These are phyloP conservation scores for Metschnikowia lochheadii DNA, from an alignment of 805 yeast species.

Conservation along the genomic window DNA sequence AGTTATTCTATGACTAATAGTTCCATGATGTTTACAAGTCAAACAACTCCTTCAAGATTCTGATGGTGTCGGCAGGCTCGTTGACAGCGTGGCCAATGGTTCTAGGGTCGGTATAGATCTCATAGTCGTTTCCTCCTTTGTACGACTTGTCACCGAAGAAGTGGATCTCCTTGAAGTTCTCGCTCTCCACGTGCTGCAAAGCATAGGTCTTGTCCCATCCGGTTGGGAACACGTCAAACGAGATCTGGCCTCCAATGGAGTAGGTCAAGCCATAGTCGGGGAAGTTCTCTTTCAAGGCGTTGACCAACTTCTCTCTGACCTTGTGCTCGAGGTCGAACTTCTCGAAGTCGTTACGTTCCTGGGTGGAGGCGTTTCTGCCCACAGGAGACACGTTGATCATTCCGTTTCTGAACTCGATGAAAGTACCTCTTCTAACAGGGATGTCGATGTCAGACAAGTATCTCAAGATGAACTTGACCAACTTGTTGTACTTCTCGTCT, in stretches of 20 bases:
- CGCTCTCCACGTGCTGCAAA: slow-evolving; percentile 83
- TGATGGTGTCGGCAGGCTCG: slow-evolving; percentile 84
- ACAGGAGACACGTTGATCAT: slow-evolving; percentile 98
- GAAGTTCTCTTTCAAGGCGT: slow-evolving; percentile 78
- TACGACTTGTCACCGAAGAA: slow-evolving; percentile 98
- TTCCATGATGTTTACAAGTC: slow-evolving; percentile 31
- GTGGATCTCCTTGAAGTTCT: slow-evolving; percentile 84
- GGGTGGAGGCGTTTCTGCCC: slow-evolving; percentile 95
- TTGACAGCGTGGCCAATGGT: slow-evolving; percentile 94
- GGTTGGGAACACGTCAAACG: slow-evolving; percentile 98
- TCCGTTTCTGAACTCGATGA: slow-evolving; percentile 98
- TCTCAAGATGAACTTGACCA: slow-evolving; percentile 78
- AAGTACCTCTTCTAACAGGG: slow-evolving; percentile 98
- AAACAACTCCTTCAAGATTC: slow-evolving; percentile 80
- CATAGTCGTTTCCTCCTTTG: slow-evolving; percentile 98
- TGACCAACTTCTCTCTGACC: slow-evolving; percentile 80
- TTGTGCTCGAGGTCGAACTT: slow-evolving; percentile 73
- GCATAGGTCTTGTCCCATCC: slow-evolving; percentile 99
- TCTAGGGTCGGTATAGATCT: slow-evolving; percentile 87
- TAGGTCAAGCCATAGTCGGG: slow-evolving; percentile 82
- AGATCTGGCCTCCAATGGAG: slow-evolving; percentile 99
- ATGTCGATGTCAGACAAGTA: slow-evolving; percentile 83
- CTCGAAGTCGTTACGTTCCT: slow-evolving; percentile 92
- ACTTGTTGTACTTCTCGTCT: slow-evolving; percentile 85
- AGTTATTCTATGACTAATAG: not conserved